Base-by-base conservation (phyloP, 1,284 basidiomycete species). In the Termitomyces sp. region DNA sequence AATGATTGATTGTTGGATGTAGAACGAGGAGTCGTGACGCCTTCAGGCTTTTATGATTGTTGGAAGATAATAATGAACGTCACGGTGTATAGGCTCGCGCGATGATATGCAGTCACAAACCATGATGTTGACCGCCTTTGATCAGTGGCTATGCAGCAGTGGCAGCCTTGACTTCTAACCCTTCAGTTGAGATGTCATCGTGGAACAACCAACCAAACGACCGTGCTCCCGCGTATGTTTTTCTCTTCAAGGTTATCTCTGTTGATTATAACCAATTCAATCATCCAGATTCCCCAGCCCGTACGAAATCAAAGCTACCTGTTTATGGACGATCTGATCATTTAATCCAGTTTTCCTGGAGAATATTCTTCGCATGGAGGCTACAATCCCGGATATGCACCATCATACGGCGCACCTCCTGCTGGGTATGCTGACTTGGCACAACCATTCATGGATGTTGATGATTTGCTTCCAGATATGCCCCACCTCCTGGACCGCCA, bases 371-470 rank as follows among this genome's bases (percentile, higher is more conserved):
- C 52, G n/a, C 55, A 61, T 35, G 57, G 55, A 34, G 68, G 67
- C 14, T 67, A 66, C 48, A 64, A 58, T 57, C 62, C 67, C 24
- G 63, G 66, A 19, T 72, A 73, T 55, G 59, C 68, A 31, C 68
- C 72, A 18, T 63, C 68, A 7, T 71, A 71, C 50, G 64, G 62
- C 26, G 19, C 51, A 45, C 49, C 50, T 38, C 52, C 57, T 26
- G 30, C 53, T 39, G 58, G 60, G 60, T 61, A 49, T 55, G 60
- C 19, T 35, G 19, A 43, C 63, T 28, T 64, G 64, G 38, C 55
- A 60, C 33, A 57, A 63, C 11, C 57, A 46, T 53, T 49, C 18
- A 52, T 43, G 6, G 31, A 14, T 48, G 33, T 40, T 30, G 16
- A 41, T 42, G 33, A 19, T 52, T 49, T 35, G 28, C n/a, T 26